phyloP scores from a whole-genome alignment of 106 monocot genomes.

The Ottelia alismoides region DNA sequence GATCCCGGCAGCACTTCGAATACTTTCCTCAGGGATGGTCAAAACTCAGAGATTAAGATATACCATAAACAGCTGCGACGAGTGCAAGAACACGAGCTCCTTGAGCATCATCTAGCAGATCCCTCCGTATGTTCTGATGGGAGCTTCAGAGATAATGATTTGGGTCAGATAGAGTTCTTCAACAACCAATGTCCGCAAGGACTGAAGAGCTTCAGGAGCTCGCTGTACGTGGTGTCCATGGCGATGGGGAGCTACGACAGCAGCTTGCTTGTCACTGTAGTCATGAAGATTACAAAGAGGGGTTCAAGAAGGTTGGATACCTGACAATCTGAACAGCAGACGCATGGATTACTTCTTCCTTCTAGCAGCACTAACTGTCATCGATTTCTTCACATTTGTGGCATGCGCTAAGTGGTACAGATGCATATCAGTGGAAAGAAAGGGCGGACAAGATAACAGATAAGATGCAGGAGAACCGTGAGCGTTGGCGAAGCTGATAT shows the following conservation, averaged over 20 bases:
- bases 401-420: no score
- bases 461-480: no score
- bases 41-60: background rate
- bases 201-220: constrained; percentile 11
- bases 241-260: constrained; percentile 7
- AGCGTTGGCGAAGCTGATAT: no score
- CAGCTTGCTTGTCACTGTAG: background rate
- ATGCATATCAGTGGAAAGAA: no score
- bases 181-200: background rate
- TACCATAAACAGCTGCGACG: background rate
- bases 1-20: constrained; percentile 1
- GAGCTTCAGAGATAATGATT: constrained; percentile 8
- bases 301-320: constrained; percentile 3
- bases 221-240: constrained; percentile 1
- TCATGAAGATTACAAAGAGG: background rate
- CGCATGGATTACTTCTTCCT: constrained; percentile 12
- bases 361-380: no score
- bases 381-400: no score
- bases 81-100: background rate
- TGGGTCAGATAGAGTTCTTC: constrained; percentile 7
- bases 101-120: constrained; percentile 19
- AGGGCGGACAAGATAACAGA: no score
- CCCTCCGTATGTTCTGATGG: constrained; percentile 22
- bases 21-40: constrained; percentile 12
- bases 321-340: constrained; percentile 5